Base-by-base conservation (phyloP, 768 basidiomycete species). In the Boletus reticulatus region DNA sequence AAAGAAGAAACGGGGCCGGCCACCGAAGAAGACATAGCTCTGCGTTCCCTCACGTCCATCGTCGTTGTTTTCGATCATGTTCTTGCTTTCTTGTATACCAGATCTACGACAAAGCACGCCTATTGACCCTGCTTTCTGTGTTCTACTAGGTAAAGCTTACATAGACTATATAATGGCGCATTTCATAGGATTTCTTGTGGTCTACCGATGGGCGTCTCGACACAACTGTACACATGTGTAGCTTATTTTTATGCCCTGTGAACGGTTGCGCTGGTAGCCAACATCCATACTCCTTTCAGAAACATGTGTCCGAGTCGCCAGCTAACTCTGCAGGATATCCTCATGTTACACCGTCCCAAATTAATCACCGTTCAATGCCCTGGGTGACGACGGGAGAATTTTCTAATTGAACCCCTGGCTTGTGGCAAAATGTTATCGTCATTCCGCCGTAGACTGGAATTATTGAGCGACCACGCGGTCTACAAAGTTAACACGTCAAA, bases 1-100 rank as follows among this genome's bases (percentile, higher is more conserved):
- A 53, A 84, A 84, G 79, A 88, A 80, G 80, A 89, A 85, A 75
- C 78, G 88, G 59, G 87, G 88, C 51, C 80, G 88, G 64, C 89
- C 88, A 64, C 81, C 85, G 58, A 78, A 78, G 71, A 72, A 73
- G 62, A 41, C 60, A 36, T 72, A 64, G 39, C 32, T n/a, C 48
- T 47, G 55, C 45, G 12, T 47, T 32, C 38, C 45, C 55, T 36
- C 53, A 37, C 55, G 42, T 62, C 56, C 55, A 58, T 57, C 8
- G 34, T 36, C 55, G 16, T 29, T 55, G 52, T 43, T 63, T 53
- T 70, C 68, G 59, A 64, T 70, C 50, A 48, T 63, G 55, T 52
- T 70, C 62, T 67, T 73, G 71, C 58, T 70, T 62, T 72, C 62
- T 68, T 68, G 62, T 73, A 67, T 71, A 67, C 66, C 63, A 67